phyloP scores from a whole-genome alignment of 495 filamentous ascomycete species.

The Xeromyces bisporus region DNA sequence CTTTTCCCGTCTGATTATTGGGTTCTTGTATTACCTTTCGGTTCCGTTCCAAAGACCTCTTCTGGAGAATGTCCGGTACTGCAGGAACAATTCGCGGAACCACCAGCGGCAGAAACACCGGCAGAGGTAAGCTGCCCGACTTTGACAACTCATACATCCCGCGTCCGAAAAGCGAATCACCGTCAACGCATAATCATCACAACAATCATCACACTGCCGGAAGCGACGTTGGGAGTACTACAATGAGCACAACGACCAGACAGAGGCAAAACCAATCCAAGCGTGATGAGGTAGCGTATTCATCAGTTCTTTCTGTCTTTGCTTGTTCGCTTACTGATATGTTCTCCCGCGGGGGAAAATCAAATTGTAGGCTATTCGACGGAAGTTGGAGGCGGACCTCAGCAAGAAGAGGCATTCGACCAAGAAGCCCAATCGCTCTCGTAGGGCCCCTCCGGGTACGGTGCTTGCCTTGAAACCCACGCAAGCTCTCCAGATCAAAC shows the following conservation, averaged over 20 bases:
- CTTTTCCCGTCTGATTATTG: constrained; percentile 4
- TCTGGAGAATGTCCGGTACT: constrained; percentile 38
- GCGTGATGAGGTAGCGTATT: constrained; percentile 72
- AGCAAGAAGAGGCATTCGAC: constrained; percentile 83
- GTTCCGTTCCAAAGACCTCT: constrained; percentile 5
- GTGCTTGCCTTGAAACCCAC: constrained; percentile 90
- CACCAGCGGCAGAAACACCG: constrained; percentile 28
- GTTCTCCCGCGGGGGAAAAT: constrained; percentile 1
- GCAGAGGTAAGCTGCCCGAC: constrained; percentile 47
- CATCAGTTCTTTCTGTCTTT: not conserved
- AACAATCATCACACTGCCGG: constrained; percentile 50
- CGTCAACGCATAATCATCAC: constrained; percentile 8
- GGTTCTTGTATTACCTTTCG: constrained; percentile 9
- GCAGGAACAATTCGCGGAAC: constrained; percentile 33
- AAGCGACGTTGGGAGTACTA: constrained; percentile 33
- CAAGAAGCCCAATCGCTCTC: constrained; percentile 58
- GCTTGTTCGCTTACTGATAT: not conserved
- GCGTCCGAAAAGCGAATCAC: constrained; percentile 58
- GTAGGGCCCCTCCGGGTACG: constrained; percentile 90
- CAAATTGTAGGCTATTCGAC: constrained; percentile 69
- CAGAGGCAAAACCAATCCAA: constrained; percentile 89
- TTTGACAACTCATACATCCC: constrained; percentile 71
- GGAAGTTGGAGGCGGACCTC: constrained; percentile 92
- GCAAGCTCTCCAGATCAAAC: constrained; percentile 95
- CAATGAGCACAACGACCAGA: constrained; percentile 55